Base-by-base conservation (phyloP, 176 grass and related monocot species). In the Carex parvula region DNA sequence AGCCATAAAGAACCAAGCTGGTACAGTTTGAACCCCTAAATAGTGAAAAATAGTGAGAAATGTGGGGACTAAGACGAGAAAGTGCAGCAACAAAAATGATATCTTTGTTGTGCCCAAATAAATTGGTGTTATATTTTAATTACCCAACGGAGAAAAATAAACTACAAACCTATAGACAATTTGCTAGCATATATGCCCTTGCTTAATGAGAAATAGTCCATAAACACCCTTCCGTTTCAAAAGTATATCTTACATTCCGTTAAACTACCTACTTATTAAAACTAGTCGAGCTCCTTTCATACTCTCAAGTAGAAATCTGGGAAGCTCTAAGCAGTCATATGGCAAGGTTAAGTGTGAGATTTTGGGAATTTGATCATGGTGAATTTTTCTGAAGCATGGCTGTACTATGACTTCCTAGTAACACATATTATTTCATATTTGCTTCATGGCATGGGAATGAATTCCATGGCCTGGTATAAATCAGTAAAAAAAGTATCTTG, bases 361-460 rank as follows among this genome's bases (percentile, higher is more conserved):
- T 53, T 12, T 57, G 50, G 18, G 14, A 77, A 56, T 57, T 70
- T 55, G 5, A 16, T 55, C 13, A 2, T 77, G 48, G 46, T 55
- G 46, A 30, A 76, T 76, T 56, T n/a, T n/a, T 32, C 6, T 14
- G 6, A 33, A 55, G 14, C 6, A 78, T 55, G 15, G 52, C 73
- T 78, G 20, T 18, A 57, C 17, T 33, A 77, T 55, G 72, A 22
- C 68, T 48, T 72, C 32, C 32, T 15, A 48, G 69, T 6, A 12
- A 46, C 3, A 73, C n/a, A 17, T 78, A 33, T 54, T 46, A 56
- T 78, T 15, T 26, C 22, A 57, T 26, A 53, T 53, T 22, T 50
- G 42, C 44, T 74, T 53, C 44, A 74, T 74, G 20, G 70, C 70
- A 14, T 78, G 73, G 33, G 46, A 57, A 54, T 78, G 73, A 78